Evolutionary conservation across 192 early-diverging fungal genomes (phyloP).

Genomic region (Coemansia erecta): DNA sequence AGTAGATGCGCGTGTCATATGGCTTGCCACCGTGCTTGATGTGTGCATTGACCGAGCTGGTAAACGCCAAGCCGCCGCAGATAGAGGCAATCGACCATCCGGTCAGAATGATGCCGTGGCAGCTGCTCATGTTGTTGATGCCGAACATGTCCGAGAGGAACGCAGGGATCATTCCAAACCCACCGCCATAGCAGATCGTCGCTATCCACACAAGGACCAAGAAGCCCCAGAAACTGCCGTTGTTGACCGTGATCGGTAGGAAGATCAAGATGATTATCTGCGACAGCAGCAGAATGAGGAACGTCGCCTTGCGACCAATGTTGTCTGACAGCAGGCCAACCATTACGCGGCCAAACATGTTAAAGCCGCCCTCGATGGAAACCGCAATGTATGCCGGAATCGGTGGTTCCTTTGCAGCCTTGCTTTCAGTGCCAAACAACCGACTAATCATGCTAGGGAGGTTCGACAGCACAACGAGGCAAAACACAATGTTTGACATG

Average conservation of each 20-base stretch:
- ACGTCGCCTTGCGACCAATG: constrained; percentile 62
- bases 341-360: constrained; percentile 59
- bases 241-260: constrained; percentile 58
- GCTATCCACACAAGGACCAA: constrained; percentile 58
- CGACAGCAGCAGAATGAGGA: constrained; percentile 56
- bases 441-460: constrained; percentile 56
- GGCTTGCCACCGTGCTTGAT: constrained; percentile 48
- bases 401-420: constrained; percentile 24
- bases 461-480: constrained; percentile 61
- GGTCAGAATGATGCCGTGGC: constrained; percentile 73
- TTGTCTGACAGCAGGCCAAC: constrained; percentile 56
- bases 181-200: constrained; percentile 71
- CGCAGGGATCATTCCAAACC: constrained; percentile 74
- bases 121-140: constrained; percentile 69
- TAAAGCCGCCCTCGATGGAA: constrained; percentile 62
- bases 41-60: constrained; percentile 57
- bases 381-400: constrained; percentile 52
- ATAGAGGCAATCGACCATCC: constrained; percentile 73
- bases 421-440: constrained; percentile 52
- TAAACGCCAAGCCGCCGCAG: constrained; percentile 67
- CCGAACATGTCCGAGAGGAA: constrained; percentile 77
- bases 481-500: constrained; percentile 60
- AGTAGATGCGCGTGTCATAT: constrained; percentile 50
- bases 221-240: constrained; percentile 57
- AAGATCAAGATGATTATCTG: constrained; percentile 59